Evolutionary conservation across 768 basidiomycete species (phyloP), one percentile per base, ranked within the genome.

Genomic region (Rossbeevera mucosa): DNA sequence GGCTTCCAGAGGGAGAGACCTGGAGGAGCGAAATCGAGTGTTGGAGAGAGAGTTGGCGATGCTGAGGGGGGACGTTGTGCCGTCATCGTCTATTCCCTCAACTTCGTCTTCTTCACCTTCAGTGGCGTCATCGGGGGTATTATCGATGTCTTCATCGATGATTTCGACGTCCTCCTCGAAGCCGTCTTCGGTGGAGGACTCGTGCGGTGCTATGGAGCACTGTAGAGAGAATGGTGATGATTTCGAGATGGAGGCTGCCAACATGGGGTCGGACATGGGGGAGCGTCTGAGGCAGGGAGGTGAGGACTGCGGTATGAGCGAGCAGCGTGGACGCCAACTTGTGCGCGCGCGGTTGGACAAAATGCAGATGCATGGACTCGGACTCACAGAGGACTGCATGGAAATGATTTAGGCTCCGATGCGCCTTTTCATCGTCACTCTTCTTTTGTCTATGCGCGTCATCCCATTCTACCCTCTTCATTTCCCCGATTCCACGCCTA

Each of bases 1-100:
- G 61, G 87, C 88, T 4, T 79, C 79, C 40, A 76, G 90, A 9
- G 91, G 90, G 65, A 74, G 86, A 36, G 88, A 91, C 61, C 75
- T 93, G 45, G 91, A 93, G 67, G 77, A 79, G 47, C 82, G 86
- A 68, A 77, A 91, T 31, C 77, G 78, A 42, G 64, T 56, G 42
- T 29, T 71, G 48, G 68, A 71, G 44, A 41, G 53, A n/a, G 68
- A 71, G 40, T 7, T 69, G 47, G 63, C 44, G 58, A 64, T 36
- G 48, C 49, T 54, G 47, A 63, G 48, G 42, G 69, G 56, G 44
- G 64, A 63, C 13, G 16, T 30, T 36, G 24, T 7, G 4, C 52
- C 55, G 2, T 30, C 31, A 5, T 57, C 60, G 12, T 59, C 57
- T 28, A 29, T 21, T 7, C 21, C 51, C 9, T 63, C 60, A 22